Percentiles rank a stretch among this genome's conserved stretches.
phyloP scores from a whole-genome alignment of 345 rosid species.

The Raphanus sativus region DNA sequence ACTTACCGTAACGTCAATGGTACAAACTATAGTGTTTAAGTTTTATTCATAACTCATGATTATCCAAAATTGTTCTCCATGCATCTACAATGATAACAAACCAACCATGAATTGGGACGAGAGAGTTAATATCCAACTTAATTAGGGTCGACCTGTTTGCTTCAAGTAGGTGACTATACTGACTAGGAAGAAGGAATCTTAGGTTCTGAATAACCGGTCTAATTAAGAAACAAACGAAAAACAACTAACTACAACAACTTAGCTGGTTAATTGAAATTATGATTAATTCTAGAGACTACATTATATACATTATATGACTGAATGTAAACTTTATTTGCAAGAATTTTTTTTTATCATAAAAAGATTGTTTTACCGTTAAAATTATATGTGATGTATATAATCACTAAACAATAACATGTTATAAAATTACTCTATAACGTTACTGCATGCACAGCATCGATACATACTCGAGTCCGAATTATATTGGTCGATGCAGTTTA shows the following conservation, averaged over 20 bases:
- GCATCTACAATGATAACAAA: background rate
- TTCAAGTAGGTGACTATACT: background rate
- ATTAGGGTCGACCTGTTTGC: background rate
- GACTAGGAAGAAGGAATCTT: background rate
- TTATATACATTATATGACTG: background rate
- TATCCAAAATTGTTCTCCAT: background rate
- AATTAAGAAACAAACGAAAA: background rate
- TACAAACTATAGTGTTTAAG: background rate
- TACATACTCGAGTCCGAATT: background rate
- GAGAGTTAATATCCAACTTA: background rate
- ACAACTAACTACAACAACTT: background rate
- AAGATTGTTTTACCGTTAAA: too few relatives aligned
- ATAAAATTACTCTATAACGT: too few relatives aligned
- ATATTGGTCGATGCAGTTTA: background rate
- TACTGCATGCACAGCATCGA: background rate
- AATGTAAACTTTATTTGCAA: background rate
- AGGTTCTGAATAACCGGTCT: background rate
- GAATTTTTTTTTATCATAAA: background rate
- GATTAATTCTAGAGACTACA: background rate
- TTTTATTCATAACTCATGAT: background rate
- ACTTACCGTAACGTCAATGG: background rate
- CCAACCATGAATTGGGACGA: background rate
- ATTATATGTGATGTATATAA: too few relatives aligned
- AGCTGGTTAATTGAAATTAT: background rate
- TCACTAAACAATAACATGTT: too few relatives aligned